phyloP scores from a whole-genome alignment of 2,329 filamentous ascomycete species.

The Colletotrichum cuscutae region DNA sequence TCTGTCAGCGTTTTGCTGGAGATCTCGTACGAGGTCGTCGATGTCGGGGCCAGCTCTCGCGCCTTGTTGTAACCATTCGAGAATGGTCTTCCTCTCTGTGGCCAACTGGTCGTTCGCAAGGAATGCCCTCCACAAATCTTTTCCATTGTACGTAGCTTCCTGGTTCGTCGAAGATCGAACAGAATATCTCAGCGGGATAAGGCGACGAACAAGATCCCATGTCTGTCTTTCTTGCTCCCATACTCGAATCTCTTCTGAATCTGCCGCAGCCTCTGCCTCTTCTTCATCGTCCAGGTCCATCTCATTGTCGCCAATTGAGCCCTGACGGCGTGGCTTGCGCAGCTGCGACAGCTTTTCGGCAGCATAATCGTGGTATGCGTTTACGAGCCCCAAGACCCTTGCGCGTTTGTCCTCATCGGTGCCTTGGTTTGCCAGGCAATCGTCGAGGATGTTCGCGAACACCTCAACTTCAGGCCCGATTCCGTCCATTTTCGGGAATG shows the following conservation, averaged over 20 bases:
- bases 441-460: conserved; percentile 86
- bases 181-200: conserved; percentile 77
- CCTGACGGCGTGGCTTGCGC: conserved; percentile 48
- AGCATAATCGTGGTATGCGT: conserved; percentile 71
- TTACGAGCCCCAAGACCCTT: conserved; percentile 75
- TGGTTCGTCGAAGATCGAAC: conserved; percentile 30
- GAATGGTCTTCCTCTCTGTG: conserved; percentile 80
- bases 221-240: conserved; percentile 89
- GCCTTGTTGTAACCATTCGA: conserved; percentile 87
- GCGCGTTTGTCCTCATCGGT: conserved; percentile 66
- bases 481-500: conserved; percentile 15
- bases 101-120: conserved; percentile 77
- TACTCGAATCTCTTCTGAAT: conserved; percentile 55
- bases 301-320: conserved; percentile 51
- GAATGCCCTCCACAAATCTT: conserved; percentile 65
- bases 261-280: conserved; percentile 49
- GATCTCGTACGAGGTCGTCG: conserved; percentile 78
- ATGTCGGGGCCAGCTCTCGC: conserved; percentile 78
- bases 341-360: conserved; percentile 55
- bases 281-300: conserved; percentile 67
- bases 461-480: conserved; percentile 82
- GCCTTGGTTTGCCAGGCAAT: conserved; percentile 68
- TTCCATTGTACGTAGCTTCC: not conserved
- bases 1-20: conserved; percentile 80
- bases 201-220: conserved; percentile 84